phyloP scores from a whole-genome alignment of 441 rosid species.

The Omphalea diandra region DNA sequence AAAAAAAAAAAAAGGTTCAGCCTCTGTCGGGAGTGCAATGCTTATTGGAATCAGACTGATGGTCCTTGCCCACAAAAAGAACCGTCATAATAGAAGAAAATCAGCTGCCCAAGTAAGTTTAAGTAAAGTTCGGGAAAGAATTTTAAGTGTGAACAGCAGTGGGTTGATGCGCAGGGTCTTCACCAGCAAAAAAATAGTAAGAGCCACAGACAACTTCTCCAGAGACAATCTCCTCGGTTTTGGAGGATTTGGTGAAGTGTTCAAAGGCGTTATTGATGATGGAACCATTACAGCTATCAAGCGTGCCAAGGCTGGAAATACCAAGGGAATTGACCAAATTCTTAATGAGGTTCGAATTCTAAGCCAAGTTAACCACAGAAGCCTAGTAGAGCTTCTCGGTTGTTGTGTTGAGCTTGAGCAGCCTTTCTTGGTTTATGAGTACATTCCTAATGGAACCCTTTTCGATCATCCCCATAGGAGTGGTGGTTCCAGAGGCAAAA shows the following conservation, averaged over 20 bases:
- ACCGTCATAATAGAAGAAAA: conserved; percentile 5
- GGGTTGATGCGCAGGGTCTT: conserved; percentile 43
- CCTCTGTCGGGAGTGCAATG: conserved; percentile 29
- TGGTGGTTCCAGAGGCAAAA: too few relatives aligned
- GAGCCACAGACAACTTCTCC: conserved; percentile 47
- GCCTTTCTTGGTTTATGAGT: conserved; percentile 58
- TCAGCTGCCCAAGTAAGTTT: neutral
- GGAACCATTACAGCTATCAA: conserved; percentile 60
- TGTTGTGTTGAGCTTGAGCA: conserved; percentile 51
- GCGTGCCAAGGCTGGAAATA: conserved; percentile 46
- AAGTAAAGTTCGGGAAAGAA: conserved; percentile 39
- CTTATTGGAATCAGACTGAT: conserved; percentile 16
- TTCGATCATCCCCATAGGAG: conserved; percentile 46
- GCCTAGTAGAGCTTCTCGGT: conserved; percentile 36
- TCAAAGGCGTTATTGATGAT: conserved; percentile 41
- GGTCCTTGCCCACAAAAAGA: conserved; percentile 31
- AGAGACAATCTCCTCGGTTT: conserved; percentile 40
- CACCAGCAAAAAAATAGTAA: conserved; percentile 40
- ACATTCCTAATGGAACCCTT: conserved; percentile 47
- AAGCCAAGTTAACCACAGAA: conserved; percentile 65
- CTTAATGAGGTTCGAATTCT: conserved; percentile 60
- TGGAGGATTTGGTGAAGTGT: conserved; percentile 57
- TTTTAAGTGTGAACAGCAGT: conserved; percentile 34
- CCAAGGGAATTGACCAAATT: conserved; percentile 49
- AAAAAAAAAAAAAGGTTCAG: conserved; percentile 35